Evolutionary conservation across 2,329 filamentous ascomycete genomes (phyloP).

Genomic region (Zymoseptoria crescenta): DNA sequence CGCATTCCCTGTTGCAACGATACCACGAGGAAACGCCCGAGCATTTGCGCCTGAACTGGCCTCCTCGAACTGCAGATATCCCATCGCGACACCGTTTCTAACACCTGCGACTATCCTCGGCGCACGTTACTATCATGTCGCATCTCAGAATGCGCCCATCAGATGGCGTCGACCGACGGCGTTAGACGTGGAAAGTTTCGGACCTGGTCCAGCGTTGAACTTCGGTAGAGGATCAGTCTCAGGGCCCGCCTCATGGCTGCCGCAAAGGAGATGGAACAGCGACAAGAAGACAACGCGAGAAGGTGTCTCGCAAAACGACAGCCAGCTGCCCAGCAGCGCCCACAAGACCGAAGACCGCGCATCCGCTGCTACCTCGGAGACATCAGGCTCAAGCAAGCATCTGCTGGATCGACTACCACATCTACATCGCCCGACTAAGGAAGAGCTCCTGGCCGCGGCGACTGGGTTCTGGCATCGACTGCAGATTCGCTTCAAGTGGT

Average conservation of each 20-base stretch:
- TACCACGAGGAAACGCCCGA: neutral
- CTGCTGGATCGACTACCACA: conserved; percentile 58
- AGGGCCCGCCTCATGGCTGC: conserved; percentile 1
- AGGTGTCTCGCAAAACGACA: conserved; percentile 6
- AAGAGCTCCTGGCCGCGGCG: conserved; percentile 83
- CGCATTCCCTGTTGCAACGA: conserved; percentile 3
- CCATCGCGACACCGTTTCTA: neutral
- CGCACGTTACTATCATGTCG: conserved; percentile 12
- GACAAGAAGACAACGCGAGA: conserved; percentile 8
- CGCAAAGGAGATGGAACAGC: conserved; percentile 18
- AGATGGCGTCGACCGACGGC: conserved; percentile 17
- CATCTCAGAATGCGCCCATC: conserved; percentile 12
- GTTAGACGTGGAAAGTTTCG: conserved; percentile 8
- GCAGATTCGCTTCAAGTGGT: conserved; percentile 93
- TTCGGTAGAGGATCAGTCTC: neutral
- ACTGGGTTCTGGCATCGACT: conserved; percentile 88
- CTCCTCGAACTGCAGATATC: neutral
- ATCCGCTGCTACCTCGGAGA: conserved; percentile 5
- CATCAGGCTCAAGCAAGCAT: conserved; percentile 17
- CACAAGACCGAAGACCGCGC: conserved; percentile 17
- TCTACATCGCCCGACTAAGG: conserved; percentile 76
- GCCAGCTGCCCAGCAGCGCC: conserved; percentile 7
- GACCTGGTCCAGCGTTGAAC: conserved; percentile 4
- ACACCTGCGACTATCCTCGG: neutral
- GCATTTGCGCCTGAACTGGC: neutral